A percentile compares a stretch with the other conserved stretches of the same genome.
Evolutionary conservation across 768 basidiomycete species (phyloP).

Genomic region (Tricholoma sp.): DNA sequence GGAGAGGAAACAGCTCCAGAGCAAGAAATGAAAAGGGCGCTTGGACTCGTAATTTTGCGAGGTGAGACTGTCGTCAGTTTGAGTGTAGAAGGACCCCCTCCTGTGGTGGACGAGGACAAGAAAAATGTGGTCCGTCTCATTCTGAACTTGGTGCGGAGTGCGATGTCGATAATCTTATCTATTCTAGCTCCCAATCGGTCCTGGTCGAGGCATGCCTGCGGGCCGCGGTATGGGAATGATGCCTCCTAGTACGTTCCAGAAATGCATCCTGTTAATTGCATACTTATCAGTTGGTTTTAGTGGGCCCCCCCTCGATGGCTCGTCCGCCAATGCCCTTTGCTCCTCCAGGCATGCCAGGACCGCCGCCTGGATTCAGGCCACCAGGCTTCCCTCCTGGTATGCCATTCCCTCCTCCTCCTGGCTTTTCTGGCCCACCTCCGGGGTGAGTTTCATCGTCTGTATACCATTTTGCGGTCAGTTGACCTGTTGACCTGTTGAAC

Average conservation of each 20-base stretch:
- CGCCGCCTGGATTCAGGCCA: conserved; percentile 82
- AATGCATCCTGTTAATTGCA: background rate
- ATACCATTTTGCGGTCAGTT: conserved; percentile 11
- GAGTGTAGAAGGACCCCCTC: conserved; percentile 93
- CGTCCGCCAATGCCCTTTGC: conserved; percentile 67
- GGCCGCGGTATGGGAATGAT: conserved; percentile 97
- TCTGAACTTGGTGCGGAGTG: background rate
- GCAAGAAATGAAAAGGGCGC: conserved; percentile 93
- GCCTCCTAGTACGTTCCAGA: conserved; percentile 64
- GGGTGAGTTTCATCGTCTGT: conserved; percentile 47
- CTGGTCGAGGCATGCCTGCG: conserved; percentile 93
- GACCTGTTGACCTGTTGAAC: conserved; percentile 8
- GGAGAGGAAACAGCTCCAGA: conserved; percentile 73
- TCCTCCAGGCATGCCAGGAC: conserved; percentile 79
- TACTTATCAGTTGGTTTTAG: conserved; percentile 28
- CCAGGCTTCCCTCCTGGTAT: conserved; percentile 81
- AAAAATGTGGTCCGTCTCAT: conserved; percentile 61
- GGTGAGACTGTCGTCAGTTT: conserved; percentile 96
- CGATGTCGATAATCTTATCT: conserved; percentile 5
- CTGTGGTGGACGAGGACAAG: conserved; percentile 85
- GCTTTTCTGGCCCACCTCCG: conserved; percentile 77
- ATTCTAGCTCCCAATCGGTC: conserved; percentile 74
- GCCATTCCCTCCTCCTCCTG: conserved; percentile 77
- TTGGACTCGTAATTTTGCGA: conserved; percentile 94
- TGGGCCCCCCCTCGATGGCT: conserved; percentile 54